Evolutionary conservation across 2,329 filamentous ascomycete species (phyloP), one percentile per base, ranked within the genome.

Genomic region (Neurospora sp.): DNA sequence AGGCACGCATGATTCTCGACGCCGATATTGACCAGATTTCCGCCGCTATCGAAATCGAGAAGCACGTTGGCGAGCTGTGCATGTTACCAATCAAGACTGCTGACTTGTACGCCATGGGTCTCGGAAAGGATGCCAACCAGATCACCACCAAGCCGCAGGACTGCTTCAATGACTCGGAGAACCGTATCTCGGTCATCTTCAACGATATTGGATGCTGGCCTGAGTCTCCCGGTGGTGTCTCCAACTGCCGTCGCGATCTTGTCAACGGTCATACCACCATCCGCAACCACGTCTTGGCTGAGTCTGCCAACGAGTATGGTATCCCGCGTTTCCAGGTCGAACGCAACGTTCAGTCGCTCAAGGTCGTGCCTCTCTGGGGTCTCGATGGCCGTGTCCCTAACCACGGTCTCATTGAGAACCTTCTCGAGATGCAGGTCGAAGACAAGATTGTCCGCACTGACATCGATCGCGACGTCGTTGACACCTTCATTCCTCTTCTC

Each of bases 251-350:
- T 52, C 80, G 85, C 62, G 85, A 87, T 74, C 80, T 87, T 75
- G 83, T 87, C 75, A 85, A 87, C 73, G 83, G 82, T 15, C 82
- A 85, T 71, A 79, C 80, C 62, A 85, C 83, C 0, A 84, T 87
- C 72, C 82, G 84, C 69, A 85, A 84, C 78, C 84, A 87, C 73
- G 84, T 86, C 73, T 78, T 87, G 62, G 84, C 83, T 67, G 85
- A 87, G 77, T 83, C 83, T 6, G 84, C 84, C 8, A 86, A 85
- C 73, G 85, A 87, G 71, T 87, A 82, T 71, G 85, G 85, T 38
- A 80, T 86, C 23, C 85, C 85, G 6, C 82, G 85, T 19, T 85
- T 85, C 76, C 85, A 87, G 75, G 83, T 85, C 0, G 85, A 87
- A 76, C 81, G 81, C 73, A 86, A 86, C 70, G 81, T 87, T 10